Evolutionary conservation across 1,139 yeast species (phyloP), one percentile per base, ranked within the genome.

Genomic region (Magnusiomyces tetraspermus): DNA sequence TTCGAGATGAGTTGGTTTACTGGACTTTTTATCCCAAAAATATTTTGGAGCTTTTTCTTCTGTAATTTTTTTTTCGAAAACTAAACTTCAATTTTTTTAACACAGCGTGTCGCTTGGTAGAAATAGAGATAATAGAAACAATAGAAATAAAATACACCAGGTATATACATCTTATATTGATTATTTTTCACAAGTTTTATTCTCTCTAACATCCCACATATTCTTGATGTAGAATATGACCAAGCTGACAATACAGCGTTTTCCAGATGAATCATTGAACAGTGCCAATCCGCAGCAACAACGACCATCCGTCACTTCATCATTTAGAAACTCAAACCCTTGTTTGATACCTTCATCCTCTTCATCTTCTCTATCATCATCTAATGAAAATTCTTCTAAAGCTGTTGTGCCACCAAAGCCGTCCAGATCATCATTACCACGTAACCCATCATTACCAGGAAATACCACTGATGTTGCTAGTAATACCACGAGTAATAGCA

Each of bases 141-240:
- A n/a, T n/a, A n/a, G n/a, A n/a, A n/a, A n/a, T n/a, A n/a, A n/a
- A n/a, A n/a, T n/a, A n/a, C n/a, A n/a, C n/a, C n/a, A n/a, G n/a
- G n/a, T n/a, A n/a, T n/a, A n/a, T n/a, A n/a, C n/a, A n/a, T 28
- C 6, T 28, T 28, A 11, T 11, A 28, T 28, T 28, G 33, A 8
- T 11, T 28, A 8, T n/a, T 37, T 8, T 37, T 37, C 8, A 15
- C 21, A 8, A 15, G 6, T n/a, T 8, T 10, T n/a, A 6, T 37
- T 37, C 15, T 37, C 21, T n/a, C 17, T 37, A 10, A 5, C 17
- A 8, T 10, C 6, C 17, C 8, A n/a, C 8, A 6, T 37, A 8
- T 8, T 19, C 23, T 23, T 22, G n/a, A 42, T 43, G 37, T 43
- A 43, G 46, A 43, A 43, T 43, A 43, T 43, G 46, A 23, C 46